Evolutionary conservation across 2,329 filamentous ascomycete genomes (phyloP), one percentile per base, ranked within the genome.

Genomic region (Cercospora sp.): DNA sequence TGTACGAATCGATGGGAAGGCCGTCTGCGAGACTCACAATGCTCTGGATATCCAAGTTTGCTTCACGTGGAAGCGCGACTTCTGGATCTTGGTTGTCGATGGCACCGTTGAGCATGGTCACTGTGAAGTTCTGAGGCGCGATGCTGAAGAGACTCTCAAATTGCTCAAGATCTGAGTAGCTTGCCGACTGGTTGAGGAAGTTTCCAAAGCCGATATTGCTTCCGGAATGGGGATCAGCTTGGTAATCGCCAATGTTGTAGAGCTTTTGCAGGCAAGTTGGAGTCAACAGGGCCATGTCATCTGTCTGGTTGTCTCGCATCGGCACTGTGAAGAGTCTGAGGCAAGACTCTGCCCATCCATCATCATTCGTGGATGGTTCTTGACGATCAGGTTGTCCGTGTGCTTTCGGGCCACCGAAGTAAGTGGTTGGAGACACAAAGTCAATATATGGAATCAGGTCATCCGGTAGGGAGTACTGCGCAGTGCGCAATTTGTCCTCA

Each of bases 21-120:
- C 84, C 83, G 69, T 83, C 82, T 70, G 83, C 84, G 63, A 89
- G 79, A 8, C 83, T 89, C 5, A 88, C 74, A 18, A 88, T 83
- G 68, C 88, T 88, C 72, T 91, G 87, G 3, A 88, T 80, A 73
- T 91, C 88, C 16, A 91, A 81, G 68, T 88, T 89, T 28, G 87
- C 88, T 76, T 91, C 89, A 33, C 10, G n/a, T 68, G 67, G 3
- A 63, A 68, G 8, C 33, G 36, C 9, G 67, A 36, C 51, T 72
- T 61, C 51, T 75, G 72, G 66, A n/a, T 74, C 65, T 40, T 75
- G 71, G 64, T 73, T 62, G 60, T 72, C 63, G 2, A 72, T 61
- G 3, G 66, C 73, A 26, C 69, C 69, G 36, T 76, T 71, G 45
- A 72, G 58, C 10, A 71, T 33, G 2, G 36, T 40, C 6, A 68